Percentiles rank a stretch among this genome's conserved stretches.
These are phyloP conservation scores for Mycena rosella DNA, from an alignment of 768 basidiomycete species.

Conservation along the genomic window DNA sequence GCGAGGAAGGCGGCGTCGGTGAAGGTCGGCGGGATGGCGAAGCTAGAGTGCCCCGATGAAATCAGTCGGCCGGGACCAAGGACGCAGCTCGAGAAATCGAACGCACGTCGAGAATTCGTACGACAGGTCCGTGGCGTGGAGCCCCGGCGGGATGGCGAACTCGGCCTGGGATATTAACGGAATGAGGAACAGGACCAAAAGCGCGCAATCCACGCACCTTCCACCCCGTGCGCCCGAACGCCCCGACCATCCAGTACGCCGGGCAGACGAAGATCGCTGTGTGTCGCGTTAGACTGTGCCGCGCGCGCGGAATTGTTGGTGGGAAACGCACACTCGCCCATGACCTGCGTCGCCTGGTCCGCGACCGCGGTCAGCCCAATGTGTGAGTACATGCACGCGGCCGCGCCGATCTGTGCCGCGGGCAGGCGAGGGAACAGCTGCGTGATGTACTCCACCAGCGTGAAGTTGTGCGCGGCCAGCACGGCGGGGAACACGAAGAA, in stretches of 20 bases:
- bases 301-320: background rate
- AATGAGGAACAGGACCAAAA: too few relatives aligned
- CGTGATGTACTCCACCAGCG: conserved; percentile 5
- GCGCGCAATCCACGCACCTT: too few relatives aligned
- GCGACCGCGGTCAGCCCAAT: background rate
- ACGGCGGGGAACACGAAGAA: conserved; percentile 6
- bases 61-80: too few relatives aligned
- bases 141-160: conserved; percentile 7
- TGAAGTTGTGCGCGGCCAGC: conserved; percentile 2
- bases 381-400: background rate
- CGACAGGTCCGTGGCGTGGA: background rate
- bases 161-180: too few relatives aligned
- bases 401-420: background rate
- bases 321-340: background rate
- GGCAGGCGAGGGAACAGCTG: conserved; percentile 7
- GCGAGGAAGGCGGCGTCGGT: conserved; percentile 6
- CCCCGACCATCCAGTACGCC: conserved; percentile 1
- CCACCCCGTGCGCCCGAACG: background rate
- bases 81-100: background rate
- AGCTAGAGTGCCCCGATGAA: background rate
- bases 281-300: background rate
- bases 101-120: conserved; percentile 7
- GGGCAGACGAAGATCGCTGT: conserved; percentile 1
- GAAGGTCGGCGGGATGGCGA: conserved; percentile 11
- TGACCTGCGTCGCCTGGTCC: conserved; percentile 10